Percentiles rank a stretch among this genome's conserved stretches.
Evolutionary conservation across 306 rosid genomes (phyloP).

Genomic region (Cicer cuneatum): DNA sequence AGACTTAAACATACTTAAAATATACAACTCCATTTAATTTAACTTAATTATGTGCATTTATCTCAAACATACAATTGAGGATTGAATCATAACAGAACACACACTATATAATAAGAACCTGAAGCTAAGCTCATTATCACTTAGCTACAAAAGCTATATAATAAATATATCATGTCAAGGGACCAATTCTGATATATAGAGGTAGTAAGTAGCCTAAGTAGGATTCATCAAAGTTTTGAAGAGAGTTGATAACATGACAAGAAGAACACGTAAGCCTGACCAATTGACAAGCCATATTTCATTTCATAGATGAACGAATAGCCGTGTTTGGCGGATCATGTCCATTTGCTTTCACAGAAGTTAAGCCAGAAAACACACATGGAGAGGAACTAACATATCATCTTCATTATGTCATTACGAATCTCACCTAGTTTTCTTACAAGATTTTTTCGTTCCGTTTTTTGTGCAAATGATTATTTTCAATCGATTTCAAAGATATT

Average conservation of each 20-base stretch:
- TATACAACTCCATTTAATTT: not conserved
- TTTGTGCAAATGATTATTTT: no score
- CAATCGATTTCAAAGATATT: no score
- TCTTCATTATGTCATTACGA: constrained; percentile 54
- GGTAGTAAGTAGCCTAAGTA: not conserved
- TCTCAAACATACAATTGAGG: constrained; percentile 7
- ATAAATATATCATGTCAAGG: constrained; percentile 34
- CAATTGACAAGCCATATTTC: constrained; percentile 53
- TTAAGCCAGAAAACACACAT: constrained; percentile 48
- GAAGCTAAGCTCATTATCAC: not conserved
- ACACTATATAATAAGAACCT: not conserved
- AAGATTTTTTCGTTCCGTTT: no score
- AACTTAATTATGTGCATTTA: not conserved
- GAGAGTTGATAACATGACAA: constrained; percentile 31
- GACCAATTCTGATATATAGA: constrained; percentile 36
- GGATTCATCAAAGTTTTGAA: constrained; percentile 42
- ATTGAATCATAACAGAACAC: not conserved
- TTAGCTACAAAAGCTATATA: not conserved
- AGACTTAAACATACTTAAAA: not conserved
- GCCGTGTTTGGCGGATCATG: constrained; percentile 93
- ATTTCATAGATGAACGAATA: constrained; percentile 51
- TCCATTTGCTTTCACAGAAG: constrained; percentile 45
- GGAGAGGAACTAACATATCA: constrained; percentile 42
- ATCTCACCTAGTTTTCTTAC: constrained; percentile 39
- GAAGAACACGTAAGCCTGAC: constrained; percentile 49